Evolutionary conservation across 2,329 filamentous ascomycete species (phyloP).

Genomic region (Fonsecaea erecta): DNA sequence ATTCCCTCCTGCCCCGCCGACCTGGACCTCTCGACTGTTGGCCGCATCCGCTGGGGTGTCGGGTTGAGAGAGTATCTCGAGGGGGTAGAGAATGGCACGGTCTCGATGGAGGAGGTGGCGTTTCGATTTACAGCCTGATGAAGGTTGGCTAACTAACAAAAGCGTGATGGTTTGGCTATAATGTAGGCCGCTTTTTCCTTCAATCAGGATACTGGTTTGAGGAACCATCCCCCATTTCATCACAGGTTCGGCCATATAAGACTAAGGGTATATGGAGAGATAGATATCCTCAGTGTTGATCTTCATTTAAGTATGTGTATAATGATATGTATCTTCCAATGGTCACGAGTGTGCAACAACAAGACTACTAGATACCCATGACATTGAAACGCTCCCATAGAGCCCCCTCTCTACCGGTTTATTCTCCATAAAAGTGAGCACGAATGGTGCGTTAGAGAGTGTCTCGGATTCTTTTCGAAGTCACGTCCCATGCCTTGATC

Average conservation of each 20-base stretch:
- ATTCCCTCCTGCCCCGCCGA: conserved; percentile 28
- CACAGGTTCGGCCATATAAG: background rate
- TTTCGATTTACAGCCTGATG: conserved; percentile 13
- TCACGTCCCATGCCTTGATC: too few species aligned
- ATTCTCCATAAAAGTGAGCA: too few species aligned
- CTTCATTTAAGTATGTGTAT: background rate
- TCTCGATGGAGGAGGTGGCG: conserved; percentile 24
- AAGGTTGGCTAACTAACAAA: background rate
- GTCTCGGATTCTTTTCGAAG: background rate
- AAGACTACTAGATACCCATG: too few species aligned
- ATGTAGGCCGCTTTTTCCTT: too few species aligned
- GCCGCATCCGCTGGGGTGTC: conserved; percentile 26
- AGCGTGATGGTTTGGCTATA: background rate
- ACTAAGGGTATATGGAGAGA: background rate
- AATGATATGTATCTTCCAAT: background rate
- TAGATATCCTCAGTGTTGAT: background rate
- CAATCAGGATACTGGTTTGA: too few species aligned
- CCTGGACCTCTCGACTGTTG: conserved; percentile 27
- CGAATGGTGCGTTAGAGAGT: too few species aligned
- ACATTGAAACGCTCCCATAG: too few species aligned
- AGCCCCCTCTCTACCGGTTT: too few species aligned
- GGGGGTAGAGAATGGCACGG: conserved; percentile 27
- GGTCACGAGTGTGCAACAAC: background rate
- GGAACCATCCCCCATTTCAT: background rate
- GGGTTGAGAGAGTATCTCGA: conserved; percentile 26